phyloP scores from a whole-genome alignment of 1,284 basidiomycete species.

The Pyrrhoderma lamaoense region DNA sequence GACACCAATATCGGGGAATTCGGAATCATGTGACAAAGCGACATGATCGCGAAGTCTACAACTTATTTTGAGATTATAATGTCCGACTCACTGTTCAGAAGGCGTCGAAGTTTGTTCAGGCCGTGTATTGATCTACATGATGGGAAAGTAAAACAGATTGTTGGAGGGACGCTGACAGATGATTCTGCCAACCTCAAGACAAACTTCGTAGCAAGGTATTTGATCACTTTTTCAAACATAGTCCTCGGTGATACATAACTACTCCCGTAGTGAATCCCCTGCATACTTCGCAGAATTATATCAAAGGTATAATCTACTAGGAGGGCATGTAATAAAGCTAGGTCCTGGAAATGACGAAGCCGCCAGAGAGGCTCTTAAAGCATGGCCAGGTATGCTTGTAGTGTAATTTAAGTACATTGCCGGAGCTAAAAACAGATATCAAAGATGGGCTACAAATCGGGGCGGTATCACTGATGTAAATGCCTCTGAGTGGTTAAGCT shows the following conservation, averaged over 20 bases:
- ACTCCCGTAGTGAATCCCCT: slow-evolving; percentile 60
- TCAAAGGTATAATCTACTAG: slow-evolving; percentile 57
- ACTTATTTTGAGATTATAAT: too few species aligned
- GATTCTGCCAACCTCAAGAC: slow-evolving; percentile 65
- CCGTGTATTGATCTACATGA: slow-evolving; percentile 98
- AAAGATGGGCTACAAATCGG: slow-evolving; percentile 82
- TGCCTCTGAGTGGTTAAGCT: slow-evolving; percentile 78
- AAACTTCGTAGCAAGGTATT: slow-evolving; percentile 87
- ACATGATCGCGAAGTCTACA: too few species aligned
- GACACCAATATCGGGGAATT: too few species aligned
- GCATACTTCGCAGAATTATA: slow-evolving; percentile 82
- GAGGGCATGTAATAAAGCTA: slow-evolving; percentile 96
- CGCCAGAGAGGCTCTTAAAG: slow-evolving; percentile 71
- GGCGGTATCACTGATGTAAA: slow-evolving; percentile 87
- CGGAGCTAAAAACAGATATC: not conserved
- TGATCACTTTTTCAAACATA: not conserved
- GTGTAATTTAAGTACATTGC: not conserved
- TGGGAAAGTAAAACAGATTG: slow-evolving; percentile 96
- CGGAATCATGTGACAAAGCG: too few species aligned
- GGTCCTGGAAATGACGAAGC: slow-evolving; percentile 86
- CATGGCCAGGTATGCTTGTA: slow-evolving; percentile 66
- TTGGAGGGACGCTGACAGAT: slow-evolving; percentile 82
- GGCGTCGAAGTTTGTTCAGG: slow-evolving; percentile 48
- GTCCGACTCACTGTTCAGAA: too few species aligned
- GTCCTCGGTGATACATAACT: too few species aligned